A percentile compares a stretch with the other conserved stretches of the same genome.
Evolutionary conservation across 2,329 filamentous ascomycete species (phyloP).

Genomic region (Didymella keratinophila): DNA sequence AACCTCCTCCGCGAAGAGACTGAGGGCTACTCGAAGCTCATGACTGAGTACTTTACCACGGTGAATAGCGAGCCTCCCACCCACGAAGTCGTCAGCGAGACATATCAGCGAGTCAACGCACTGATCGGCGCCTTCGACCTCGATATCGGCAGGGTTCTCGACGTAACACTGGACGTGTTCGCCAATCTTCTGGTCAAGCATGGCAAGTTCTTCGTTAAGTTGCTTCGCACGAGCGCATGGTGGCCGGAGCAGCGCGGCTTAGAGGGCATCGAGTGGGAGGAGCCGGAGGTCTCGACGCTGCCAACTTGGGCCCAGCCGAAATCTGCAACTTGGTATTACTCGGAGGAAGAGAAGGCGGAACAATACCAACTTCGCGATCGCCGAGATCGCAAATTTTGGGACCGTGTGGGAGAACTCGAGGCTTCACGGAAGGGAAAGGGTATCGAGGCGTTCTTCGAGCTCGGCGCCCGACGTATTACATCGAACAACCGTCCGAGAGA

Average conservation of each 20-base stretch:
- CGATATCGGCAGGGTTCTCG: slow-evolving; percentile 91
- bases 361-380: slow-evolving; percentile 65
- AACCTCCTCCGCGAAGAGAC: slow-evolving; percentile 94
- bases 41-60: slow-evolving; percentile 94
- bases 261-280: slow-evolving; percentile 57
- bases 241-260: slow-evolving; percentile 78
- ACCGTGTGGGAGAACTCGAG: slow-evolving; percentile 70
- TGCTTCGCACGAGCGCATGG: slow-evolving; percentile 92
- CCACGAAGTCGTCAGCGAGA: slow-evolving; percentile 78
- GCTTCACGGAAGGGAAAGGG: slow-evolving; percentile 56
- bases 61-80: slow-evolving; percentile 77
- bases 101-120: slow-evolving; percentile 90
- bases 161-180: slow-evolving; percentile 94
- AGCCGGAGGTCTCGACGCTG: slow-evolving; percentile 69
- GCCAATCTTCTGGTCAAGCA: slow-evolving; percentile 93
- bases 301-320: slow-evolving; percentile 85
- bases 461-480: slow-evolving; percentile 75
- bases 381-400: slow-evolving; percentile 83
- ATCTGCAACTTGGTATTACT: slow-evolving; percentile 68
- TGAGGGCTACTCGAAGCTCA: slow-evolving; percentile 94
- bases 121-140: slow-evolving; percentile 97
- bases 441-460: slow-evolving; percentile 86
- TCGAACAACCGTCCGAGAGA: slow-evolving; percentile 41
- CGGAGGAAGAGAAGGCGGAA: slow-evolving; percentile 71
- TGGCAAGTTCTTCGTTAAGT: slow-evolving; percentile 91